Evolutionary conservation across 805 yeast genomes (phyloP), one percentile per base, ranked within the genome.

Genomic region (Nakazawaea populi): DNA sequence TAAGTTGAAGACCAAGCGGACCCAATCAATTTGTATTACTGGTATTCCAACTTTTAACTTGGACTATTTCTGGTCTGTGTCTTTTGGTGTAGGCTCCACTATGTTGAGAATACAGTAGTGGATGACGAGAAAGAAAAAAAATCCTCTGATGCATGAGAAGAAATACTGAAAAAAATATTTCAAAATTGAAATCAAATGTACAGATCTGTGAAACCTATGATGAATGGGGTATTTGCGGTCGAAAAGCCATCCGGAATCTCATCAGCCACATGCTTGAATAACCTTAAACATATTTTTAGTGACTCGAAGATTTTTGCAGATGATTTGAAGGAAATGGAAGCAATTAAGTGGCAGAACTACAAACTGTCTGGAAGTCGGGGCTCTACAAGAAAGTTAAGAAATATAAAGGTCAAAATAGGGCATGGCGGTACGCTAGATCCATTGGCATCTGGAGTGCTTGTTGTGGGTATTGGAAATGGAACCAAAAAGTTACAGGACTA

Each of bases 341-440:
- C 74, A 11, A 73, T 70, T 28, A 73, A 79, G 54, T 68, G 73
- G 34, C 74, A 73, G 42, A 62, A 74, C 12, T 62, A 69, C 34
- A 65, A 64, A 41, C 50, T 67, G 72, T 6, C 46, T 4, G 49
- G 49, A 62, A 72, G 78, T 51, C 66, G 73, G 48, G 73, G 80
- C 37, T 75, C 80, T 42, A 74, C 77, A 53, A 75, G 79, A 49
- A 77, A 79, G 52, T 71, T 77, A 31, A 69, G 75, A 28, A 73
- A 73, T 34, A 70, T 78, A 4, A 83, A 83, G 58, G 82, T 91
- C 35, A 94, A 94, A 61, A 85, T 92, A 74, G 99, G 99, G 1
- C 99, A 94, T 66, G 99, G 99, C 18, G 99, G 99, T 8, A 94
- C 99, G 0, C 72, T 94, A 38, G 99, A 94, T 61, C 97, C 98